phyloP scores from a whole-genome alignment of 495 filamentous ascomycete genomes.

The Penicillium ucsense region DNA sequence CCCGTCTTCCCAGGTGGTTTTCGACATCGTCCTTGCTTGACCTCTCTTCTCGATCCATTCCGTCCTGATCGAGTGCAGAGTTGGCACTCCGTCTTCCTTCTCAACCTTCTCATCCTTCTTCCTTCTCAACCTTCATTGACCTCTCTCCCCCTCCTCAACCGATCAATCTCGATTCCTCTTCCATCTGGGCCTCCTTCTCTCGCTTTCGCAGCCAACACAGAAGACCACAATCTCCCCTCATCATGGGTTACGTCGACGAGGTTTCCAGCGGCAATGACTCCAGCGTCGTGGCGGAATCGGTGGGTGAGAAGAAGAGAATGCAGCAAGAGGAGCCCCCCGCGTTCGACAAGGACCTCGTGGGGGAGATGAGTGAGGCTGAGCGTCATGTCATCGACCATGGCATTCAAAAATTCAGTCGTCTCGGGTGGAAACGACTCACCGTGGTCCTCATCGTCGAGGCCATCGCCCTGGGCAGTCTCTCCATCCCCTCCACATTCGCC shows the following conservation, averaged over 20 bases:
- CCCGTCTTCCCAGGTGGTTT: background rate
- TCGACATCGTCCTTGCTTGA: background rate
- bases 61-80: too few species aligned
- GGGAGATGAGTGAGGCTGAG: conserved; percentile 25
- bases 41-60: background rate
- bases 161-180: background rate
- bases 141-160: background rate
- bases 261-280: conserved; percentile 15
- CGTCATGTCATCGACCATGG: conserved; percentile 19
- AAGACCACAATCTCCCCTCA: background rate
- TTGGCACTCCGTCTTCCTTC: background rate
- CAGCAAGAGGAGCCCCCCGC: conserved; percentile 8
- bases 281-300: conserved; percentile 11
- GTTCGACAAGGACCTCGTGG: conserved; percentile 20
- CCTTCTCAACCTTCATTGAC: background rate
- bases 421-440: conserved; percentile 32
- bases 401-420: conserved; percentile 22
- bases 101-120: background rate
- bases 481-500: conserved; percentile 49
- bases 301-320: conserved; percentile 13
- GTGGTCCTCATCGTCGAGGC: conserved; percentile 52
- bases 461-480: conserved; percentile 53
- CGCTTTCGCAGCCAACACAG: too few species aligned
- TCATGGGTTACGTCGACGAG: conserved; percentile 17
- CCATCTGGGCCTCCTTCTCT: background rate